Percentiles rank a stretch among this genome's conserved stretches.
Conservation (phyloP, 495 filamentous ascomycete genomes). For the Penicillium coprophilum region DNA sequence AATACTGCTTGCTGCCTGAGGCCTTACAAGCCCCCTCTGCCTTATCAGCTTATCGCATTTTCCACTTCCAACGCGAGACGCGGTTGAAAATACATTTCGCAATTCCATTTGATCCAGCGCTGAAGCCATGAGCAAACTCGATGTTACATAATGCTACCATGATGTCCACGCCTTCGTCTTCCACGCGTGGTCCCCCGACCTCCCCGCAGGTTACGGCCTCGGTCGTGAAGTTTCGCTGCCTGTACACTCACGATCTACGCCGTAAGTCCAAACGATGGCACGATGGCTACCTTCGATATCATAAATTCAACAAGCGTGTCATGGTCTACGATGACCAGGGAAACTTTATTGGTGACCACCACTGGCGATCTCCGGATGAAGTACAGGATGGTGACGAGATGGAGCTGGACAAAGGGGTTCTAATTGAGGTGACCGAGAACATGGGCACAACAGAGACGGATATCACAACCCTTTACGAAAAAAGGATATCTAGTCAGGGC, state of each 20-base stretch:
- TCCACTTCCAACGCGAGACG: neutral
- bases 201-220: conserved; percentile 65
- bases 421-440: conserved; percentile 77
- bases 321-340: conserved; percentile 86
- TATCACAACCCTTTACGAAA: conserved; percentile 68
- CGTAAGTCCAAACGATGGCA: conserved; percentile 91
- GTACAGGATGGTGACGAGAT: conserved; percentile 79
- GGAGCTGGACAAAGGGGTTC: conserved; percentile 69
- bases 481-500: conserved; percentile 41
- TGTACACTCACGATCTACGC: conserved; percentile 81
- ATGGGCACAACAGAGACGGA: conserved; percentile 74
- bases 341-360: conserved; percentile 80
- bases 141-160: neutral
- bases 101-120: neutral
- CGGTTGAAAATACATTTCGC: neutral
- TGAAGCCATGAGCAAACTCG: conserved; percentile 7
- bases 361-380: conserved; percentile 67
- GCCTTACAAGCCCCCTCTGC: no score
- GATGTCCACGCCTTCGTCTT: conserved; percentile 38
- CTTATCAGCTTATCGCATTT: neutral
- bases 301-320: conserved; percentile 86
- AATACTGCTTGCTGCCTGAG: no score
- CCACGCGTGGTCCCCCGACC: conserved; percentile 27
- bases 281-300: conserved; percentile 82
- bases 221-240: conserved; percentile 76